Evolutionary conservation across 768 basidiomycete genomes (phyloP), one percentile per base, ranked within the genome.

Genomic region (Phanerodontia chrysosporium): DNA sequence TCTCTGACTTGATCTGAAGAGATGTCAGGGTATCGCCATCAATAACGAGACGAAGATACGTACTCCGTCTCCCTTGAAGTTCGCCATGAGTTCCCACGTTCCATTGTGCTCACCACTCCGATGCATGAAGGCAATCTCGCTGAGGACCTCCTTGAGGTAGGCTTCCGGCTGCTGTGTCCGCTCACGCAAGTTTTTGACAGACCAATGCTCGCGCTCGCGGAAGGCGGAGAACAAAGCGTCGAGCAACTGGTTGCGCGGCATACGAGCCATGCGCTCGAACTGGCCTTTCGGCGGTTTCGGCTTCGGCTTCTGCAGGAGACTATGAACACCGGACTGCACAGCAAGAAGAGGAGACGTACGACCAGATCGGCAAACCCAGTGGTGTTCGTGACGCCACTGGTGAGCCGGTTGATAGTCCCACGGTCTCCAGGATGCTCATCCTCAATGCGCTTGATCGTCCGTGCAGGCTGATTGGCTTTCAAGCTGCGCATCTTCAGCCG

Each of bases 201-300:
- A 78, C 94, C 94, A 98, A 52, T 84, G 85, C n/a, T 86, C 82
- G 45, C 81, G 81, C 60, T 92, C 85, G 59, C 83, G 81, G 78
- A 95, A 98, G 6, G 86, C 77, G 1, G 74, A 65, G 73, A 95
- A 95, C 44, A 97, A 79, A 56, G 87, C 75, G 70, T 97, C 92
- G 71, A 93, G 79, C 8, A 97, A 81, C 68, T 95, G 89, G 74
- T 93, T 89, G 56, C 88, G 81, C 6, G 92, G 92, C 74, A 97
- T 86, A 69, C 95, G 90, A n/a, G 90, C 87, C 83, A 91, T 89
- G 64, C 90, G 89, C 72, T 95, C 92, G 74, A 89, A 89, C 14
- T 82, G 76, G 28, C 87, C 87, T 64, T 90, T 90, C 18, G 78
- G 71, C 1, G 76, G 79, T 69, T 88, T 90, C 39, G 75, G 81